Evolutionary conservation across 768 basidiomycete species (phyloP).

Genomic region (Exsudoporus frostii): DNA sequence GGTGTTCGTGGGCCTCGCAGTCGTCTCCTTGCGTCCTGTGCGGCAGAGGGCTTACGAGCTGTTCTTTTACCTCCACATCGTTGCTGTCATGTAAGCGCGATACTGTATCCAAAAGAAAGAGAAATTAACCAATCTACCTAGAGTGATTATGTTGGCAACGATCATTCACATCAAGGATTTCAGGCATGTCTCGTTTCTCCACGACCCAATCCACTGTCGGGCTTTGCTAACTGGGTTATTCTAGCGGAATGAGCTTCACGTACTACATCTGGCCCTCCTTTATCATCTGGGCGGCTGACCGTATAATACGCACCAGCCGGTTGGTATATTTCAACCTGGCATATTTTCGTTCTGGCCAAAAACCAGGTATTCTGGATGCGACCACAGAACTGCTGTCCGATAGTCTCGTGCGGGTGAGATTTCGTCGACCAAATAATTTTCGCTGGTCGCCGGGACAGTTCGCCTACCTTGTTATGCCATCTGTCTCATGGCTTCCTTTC

Average conservation of each 20-base stretch:
- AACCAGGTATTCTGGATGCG: slow-evolving; percentile 29
- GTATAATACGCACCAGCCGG: slow-evolving; percentile 42
- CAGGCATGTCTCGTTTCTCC: slow-evolving; percentile 28
- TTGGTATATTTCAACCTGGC: slow-evolving; percentile 41
- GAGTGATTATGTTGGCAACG: slow-evolving; percentile 32
- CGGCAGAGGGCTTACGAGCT: slow-evolving; percentile 47
- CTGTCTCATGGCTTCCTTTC: slow-evolving; percentile 39
- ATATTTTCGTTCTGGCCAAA: slow-evolving; percentile 29
- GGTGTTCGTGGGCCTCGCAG: slow-evolving; percentile 37
- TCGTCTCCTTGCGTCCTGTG: slow-evolving; percentile 50
- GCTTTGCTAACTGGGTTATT: neutral
- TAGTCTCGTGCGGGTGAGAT: slow-evolving; percentile 43
- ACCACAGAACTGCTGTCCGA: slow-evolving; percentile 40
- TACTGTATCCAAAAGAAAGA: slow-evolving; percentile 7
- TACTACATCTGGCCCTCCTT: slow-evolving; percentile 49
- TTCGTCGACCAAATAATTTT: slow-evolving; percentile 44
- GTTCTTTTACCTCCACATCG: slow-evolving; percentile 47
- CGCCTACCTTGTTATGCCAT: slow-evolving; percentile 47
- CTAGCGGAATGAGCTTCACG: slow-evolving; percentile 18
- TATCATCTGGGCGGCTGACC: slow-evolving; percentile 53
- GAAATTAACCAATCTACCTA: slow-evolving; percentile 34
- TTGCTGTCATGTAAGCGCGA: slow-evolving; percentile 36
- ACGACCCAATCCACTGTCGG: neutral
- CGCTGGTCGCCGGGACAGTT: slow-evolving; percentile 51
- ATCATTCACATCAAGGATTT: slow-evolving; percentile 40